Base-by-base conservation (phyloP, 306 rosid species). In the Begonia masoniana region DNA sequence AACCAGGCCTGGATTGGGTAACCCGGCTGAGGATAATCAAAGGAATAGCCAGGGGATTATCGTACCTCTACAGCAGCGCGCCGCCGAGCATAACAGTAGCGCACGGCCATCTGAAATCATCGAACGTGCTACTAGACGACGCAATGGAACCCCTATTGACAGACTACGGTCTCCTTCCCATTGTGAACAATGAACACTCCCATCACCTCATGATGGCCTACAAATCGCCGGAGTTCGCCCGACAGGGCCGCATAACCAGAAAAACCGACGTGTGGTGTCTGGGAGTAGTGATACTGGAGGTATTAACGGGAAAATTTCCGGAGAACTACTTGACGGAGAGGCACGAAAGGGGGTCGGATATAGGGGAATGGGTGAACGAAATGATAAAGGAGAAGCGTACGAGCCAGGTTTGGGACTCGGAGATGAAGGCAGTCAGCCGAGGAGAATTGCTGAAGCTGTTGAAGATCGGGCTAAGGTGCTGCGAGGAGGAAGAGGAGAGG, bases 51-150 rank as follows among this genome's bases (percentile, higher is more conserved):
- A 79, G 68, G 54, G 97, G 96, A 3, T 56, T 91, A 68, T 48
- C 72, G 11, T 86, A 78, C 72, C 81, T 91, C 26, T 78, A 73
- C 62, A 79, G 13, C 7, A 45, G 14, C 61, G 39, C 78, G 14
- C 75, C 86, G 13, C 94, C 96, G 0, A 82, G 71, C 67, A 50
- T 85, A 12, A 68, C 68, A 12, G 85, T 74, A 43, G 85, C 97
- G 21, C 94, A 91, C 15, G 97, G 97, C 17, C 96, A 91, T 63
- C 77, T 91, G 1, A 91, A 91, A 79, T 91, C 97, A 15, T 91
- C 97, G 15, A 91, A 91, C 52, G 81, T 91, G 13, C 76, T 91
- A 13, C 72, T 91, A 17, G 81, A 79, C 51, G 75, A 78, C 54
- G 62, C 71, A 15, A 68, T 73, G 7, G 84, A 91, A 46, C 96